These are phyloP conservation scores for Cutaneotrichosporon cutaneum DNA, from an alignment of 1,284 basidiomycete genomes.

Conservation along the genomic window DNA sequence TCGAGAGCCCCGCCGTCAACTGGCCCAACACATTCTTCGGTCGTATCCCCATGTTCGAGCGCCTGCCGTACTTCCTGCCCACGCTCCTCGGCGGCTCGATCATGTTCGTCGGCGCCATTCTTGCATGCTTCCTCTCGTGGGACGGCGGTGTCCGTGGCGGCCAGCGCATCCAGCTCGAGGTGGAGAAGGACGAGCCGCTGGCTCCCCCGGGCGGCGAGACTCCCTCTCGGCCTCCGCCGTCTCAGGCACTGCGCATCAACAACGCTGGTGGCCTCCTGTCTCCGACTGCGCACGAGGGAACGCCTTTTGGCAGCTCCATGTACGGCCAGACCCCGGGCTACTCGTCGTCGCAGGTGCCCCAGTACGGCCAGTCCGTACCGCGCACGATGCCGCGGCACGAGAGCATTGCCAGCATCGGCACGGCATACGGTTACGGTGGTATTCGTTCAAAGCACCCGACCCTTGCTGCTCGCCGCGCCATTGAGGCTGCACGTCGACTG, in stretches of 20 bases:
- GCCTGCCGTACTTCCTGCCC: conserved; percentile 89
- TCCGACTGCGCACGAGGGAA: conserved; percentile 6
- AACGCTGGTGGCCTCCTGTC: conserved; percentile 13
- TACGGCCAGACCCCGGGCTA: conserved; percentile 10
- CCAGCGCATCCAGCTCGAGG: conserved; percentile 68
- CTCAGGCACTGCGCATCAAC: conserved; percentile 28
- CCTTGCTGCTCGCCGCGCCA: conserved; percentile 48
- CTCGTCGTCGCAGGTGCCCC: conserved; percentile 5
- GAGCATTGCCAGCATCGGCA: conserved; percentile 16
- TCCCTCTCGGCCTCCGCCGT: conserved; percentile 27
- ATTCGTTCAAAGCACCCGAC: conserved; percentile 54
- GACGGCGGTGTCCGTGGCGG: conserved; percentile 87
- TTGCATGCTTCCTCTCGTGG: conserved; percentile 82
- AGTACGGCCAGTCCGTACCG: conserved; percentile 39
- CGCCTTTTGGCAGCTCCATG: conserved; percentile 2
- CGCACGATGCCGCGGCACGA: conserved; percentile 7
- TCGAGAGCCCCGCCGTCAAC: conserved; percentile 80
- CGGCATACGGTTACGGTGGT: conserved; percentile 47
- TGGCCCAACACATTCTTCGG: conserved; percentile 71
- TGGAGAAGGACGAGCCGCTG: conserved; percentile 64
- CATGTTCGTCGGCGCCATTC: conserved; percentile 69
- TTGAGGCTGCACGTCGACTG: conserved; percentile 49
- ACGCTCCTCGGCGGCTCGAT: conserved; percentile 76
- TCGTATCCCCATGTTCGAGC: conserved; percentile 63
- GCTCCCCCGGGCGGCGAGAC: conserved; percentile 18